Evolutionary conservation across 1,284 basidiomycete species (phyloP).

Genomic region (Mycosarcoma mackinlayi): DNA sequence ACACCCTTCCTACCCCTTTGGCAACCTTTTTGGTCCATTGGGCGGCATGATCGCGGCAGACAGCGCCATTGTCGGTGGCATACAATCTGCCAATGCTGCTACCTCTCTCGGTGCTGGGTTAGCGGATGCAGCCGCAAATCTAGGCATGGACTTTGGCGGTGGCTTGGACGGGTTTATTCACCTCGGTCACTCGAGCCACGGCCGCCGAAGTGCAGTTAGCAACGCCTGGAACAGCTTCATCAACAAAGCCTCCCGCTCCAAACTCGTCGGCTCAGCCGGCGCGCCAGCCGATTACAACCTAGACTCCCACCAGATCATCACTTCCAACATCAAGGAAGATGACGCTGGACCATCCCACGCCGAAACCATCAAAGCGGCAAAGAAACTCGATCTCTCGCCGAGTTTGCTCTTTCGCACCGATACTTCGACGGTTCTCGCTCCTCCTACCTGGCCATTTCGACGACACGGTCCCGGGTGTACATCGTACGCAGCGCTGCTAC

Average conservation of each 20-base stretch:
- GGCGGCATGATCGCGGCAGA: constrained; percentile 38
- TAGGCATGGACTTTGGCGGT: constrained; percentile 40
- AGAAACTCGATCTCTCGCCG: constrained; percentile 33
- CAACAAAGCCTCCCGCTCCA: constrained; percentile 43
- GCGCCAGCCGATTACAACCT: constrained; percentile 10
- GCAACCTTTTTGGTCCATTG: constrained; percentile 49
- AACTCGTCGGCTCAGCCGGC: constrained; percentile 32
- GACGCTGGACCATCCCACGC: constrained; percentile 1
- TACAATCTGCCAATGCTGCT: neutral
- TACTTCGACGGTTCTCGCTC: constrained; percentile 32
- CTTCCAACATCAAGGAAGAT: neutral
- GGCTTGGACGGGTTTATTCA: constrained; percentile 30
- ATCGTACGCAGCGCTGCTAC: constrained; percentile 49
- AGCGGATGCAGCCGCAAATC: constrained; percentile 23
- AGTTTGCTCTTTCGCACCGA: constrained; percentile 33
- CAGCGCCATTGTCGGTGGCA: constrained; percentile 41
- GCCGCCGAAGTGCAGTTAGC: constrained; percentile 28
- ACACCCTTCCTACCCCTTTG: constrained; percentile 60
- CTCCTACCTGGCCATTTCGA: constrained; percentile 53
- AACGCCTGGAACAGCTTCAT: constrained; percentile 37
- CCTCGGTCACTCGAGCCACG: constrained; percentile 35
- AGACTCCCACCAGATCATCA: constrained; percentile 6
- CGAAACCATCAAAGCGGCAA: constrained; percentile 14
- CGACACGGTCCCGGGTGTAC: constrained; percentile 52
- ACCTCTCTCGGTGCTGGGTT: constrained; percentile 6